Evolutionary conservation across 345 rosid species (phyloP).

Genomic region (Dimocarpus longan): DNA sequence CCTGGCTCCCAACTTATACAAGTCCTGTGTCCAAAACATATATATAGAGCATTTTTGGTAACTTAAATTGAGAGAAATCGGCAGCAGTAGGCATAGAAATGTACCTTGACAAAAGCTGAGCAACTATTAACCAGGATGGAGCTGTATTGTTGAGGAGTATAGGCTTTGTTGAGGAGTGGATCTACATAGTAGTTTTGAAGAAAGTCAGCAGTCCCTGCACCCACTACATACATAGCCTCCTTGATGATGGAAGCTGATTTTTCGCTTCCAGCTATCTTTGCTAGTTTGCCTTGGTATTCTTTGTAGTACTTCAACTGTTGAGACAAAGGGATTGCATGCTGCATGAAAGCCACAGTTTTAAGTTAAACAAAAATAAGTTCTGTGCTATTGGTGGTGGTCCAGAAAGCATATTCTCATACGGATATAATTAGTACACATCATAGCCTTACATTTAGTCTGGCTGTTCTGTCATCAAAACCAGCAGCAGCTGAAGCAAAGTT

Average conservation of each 20-base stretch:
- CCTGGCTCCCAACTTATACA: slow-evolving; percentile 74
- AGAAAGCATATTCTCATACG: background rate
- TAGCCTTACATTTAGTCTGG: slow-evolving; percentile 49
- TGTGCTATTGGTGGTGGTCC: background rate
- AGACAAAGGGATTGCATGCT: slow-evolving; percentile 81
- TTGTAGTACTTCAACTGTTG: slow-evolving; percentile 74
- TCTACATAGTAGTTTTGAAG: slow-evolving; percentile 84
- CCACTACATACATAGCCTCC: slow-evolving; percentile 60
- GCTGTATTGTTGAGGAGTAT: slow-evolving; percentile 68
- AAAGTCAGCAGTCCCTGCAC: slow-evolving; percentile 91
- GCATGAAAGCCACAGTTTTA: slow-evolving; percentile 18
- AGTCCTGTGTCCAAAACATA: slow-evolving; percentile 37
- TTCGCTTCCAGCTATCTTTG: slow-evolving; percentile 57
- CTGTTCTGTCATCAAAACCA: slow-evolving; percentile 83
- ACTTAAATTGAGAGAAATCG: background rate
- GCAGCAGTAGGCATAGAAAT: background rate
- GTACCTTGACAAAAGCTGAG: slow-evolving; percentile 61
- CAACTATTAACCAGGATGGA: slow-evolving; percentile 53
- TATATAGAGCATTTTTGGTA: background rate
- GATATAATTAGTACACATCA: too few relatives aligned
- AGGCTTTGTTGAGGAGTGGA: slow-evolving; percentile 56
- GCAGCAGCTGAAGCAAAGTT: slow-evolving; percentile 95
- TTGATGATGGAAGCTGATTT: slow-evolving; percentile 59
- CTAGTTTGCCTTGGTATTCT: slow-evolving; percentile 76
- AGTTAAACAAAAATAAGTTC: background rate